Conservation (phyloP, 2,329 filamentous ascomycete genomes). For the Corynespora cassiicola region DNA sequence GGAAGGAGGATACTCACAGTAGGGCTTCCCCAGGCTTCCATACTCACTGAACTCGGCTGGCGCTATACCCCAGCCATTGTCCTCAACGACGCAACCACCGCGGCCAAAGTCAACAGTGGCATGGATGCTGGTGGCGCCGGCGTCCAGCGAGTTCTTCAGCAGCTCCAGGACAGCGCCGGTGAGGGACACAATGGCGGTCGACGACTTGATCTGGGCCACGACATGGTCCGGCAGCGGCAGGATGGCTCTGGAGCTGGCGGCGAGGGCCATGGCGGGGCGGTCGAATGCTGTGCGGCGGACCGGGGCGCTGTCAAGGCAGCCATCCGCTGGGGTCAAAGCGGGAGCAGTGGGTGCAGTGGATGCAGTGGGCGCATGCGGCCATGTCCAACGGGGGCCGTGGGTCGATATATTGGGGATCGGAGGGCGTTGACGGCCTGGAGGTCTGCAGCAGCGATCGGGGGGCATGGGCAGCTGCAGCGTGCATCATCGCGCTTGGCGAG, state of each 20-base stretch:
- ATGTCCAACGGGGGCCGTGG: too few species aligned
- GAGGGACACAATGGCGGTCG: slow-evolving; percentile 77
- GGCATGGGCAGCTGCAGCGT: too few species aligned
- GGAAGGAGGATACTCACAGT: slow-evolving; percentile 61
- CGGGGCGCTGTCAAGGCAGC: too few species aligned
- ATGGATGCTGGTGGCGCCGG: slow-evolving; percentile 70
- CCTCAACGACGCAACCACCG: slow-evolving; percentile 80
- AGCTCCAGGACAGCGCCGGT: slow-evolving; percentile 75
- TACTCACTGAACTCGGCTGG: slow-evolving; percentile 72
- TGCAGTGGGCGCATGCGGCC: slow-evolving; percentile 10
- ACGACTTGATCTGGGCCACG: slow-evolving; percentile 82
- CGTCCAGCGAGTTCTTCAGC: slow-evolving; percentile 85
- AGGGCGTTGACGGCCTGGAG: too few species aligned
- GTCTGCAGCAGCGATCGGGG: too few species aligned
- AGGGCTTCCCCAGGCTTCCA: slow-evolving; percentile 75
- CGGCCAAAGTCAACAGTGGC: slow-evolving; percentile 76
- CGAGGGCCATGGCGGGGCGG: slow-evolving; percentile 4
- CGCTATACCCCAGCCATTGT: slow-evolving; percentile 81
- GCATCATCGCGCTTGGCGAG: slow-evolving; percentile 2
- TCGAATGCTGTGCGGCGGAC: too few species aligned
- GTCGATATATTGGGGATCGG: too few species aligned
- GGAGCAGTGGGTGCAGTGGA: background rate
- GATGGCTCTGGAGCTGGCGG: slow-evolving; percentile 53
- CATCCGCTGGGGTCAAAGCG: too few species aligned
- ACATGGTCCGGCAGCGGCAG: slow-evolving; percentile 73